Evolutionary conservation across 495 filamentous ascomycete genomes (phyloP).

Genomic region (Opeltia flavorubescens): DNA sequence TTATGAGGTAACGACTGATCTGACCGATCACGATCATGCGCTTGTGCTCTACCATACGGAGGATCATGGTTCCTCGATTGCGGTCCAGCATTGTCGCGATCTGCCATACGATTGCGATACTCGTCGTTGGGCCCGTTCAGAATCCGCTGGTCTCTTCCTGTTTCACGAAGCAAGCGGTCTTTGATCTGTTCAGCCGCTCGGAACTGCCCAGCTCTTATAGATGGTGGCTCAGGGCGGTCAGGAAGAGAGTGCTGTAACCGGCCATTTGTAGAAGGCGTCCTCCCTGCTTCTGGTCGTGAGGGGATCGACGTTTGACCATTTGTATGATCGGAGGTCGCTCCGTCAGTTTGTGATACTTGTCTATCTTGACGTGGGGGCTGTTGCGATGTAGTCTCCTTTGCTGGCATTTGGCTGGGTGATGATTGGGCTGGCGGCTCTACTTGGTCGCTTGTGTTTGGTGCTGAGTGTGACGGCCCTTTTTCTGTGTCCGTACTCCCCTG

Average conservation of each 20-base stretch:
- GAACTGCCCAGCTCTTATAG: slow-evolving; percentile 3
- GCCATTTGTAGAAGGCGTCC: slow-evolving; percentile 4
- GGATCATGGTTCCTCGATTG: slow-evolving; percentile 8
- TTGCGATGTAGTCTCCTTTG: slow-evolving; percentile 40
- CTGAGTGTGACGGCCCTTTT: neutral
- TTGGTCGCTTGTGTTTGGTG: neutral
- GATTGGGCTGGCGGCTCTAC: neutral
- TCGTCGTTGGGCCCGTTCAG: slow-evolving; percentile 6
- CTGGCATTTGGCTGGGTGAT: neutral
- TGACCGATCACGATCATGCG: slow-evolving; percentile 6
- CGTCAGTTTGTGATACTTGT: neutral
- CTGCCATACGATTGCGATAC: slow-evolving; percentile 3
- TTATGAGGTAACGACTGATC: neutral
- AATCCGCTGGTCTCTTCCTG: slow-evolving; percentile 11
- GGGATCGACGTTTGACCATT: slow-evolving; percentile 3
- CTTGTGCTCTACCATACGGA: slow-evolving; percentile 4
- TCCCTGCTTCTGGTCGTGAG: slow-evolving; percentile 8
- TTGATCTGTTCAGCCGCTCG: slow-evolving; percentile 5
- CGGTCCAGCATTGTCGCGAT: slow-evolving; percentile 4
- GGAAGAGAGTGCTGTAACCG: slow-evolving; percentile 12
- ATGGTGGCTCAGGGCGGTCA: slow-evolving; percentile 12
- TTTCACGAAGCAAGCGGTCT: slow-evolving; percentile 5
- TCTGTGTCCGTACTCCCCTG: neutral
- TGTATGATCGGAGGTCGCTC: neutral
- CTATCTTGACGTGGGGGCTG: slow-evolving; percentile 21